A percentile compares a stretch with the other conserved stretches of the same genome.
phyloP scores from a whole-genome alignment of 2,329 filamentous ascomycete species.

The Aphanocladium album region DNA sequence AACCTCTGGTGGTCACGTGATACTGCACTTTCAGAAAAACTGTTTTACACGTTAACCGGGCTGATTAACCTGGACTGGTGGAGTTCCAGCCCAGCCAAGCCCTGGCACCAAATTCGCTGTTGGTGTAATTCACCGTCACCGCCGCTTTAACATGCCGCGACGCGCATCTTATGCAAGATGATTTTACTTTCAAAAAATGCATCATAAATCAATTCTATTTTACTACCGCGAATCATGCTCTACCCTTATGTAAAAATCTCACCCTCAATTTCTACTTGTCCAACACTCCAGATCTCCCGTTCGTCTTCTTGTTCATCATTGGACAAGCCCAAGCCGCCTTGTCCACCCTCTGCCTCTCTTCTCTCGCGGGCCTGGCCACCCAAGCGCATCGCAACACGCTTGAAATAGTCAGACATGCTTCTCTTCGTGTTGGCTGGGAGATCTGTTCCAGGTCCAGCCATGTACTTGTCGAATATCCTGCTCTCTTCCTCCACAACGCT shows the following conservation, averaged over 20 bases:
- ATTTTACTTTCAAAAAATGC: not conserved
- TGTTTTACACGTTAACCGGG: not conserved
- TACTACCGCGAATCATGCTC: not conserved
- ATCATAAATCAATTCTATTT: not conserved
- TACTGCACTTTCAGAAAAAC: not conserved
- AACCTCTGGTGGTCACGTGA: constrained; percentile 20
- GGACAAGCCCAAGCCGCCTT: constrained; percentile 76
- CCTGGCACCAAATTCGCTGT: not conserved
- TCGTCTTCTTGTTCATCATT: constrained; percentile 94
- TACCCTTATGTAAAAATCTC: constrained; percentile 46
- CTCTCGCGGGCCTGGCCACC: constrained; percentile 85
- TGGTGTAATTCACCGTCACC: not conserved
- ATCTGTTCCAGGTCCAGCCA: constrained; percentile 61
- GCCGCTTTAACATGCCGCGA: not conserved
- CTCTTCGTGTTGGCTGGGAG: constrained; percentile 71
- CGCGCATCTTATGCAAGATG: not conserved
- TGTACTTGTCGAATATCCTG: constrained; percentile 86
- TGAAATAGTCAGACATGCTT: constrained; percentile 96
- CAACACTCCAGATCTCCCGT: constrained; percentile 92
- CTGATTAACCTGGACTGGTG: too few species aligned
- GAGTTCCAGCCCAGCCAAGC: not conserved
- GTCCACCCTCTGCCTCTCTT: constrained; percentile 84
- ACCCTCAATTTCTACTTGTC: constrained; percentile 72
- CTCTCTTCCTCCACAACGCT: constrained; percentile 81
- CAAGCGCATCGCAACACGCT: constrained; percentile 78